phyloP scores from a whole-genome alignment of 2,329 filamentous ascomycete genomes.

The Neurospora crassa region DNA sequence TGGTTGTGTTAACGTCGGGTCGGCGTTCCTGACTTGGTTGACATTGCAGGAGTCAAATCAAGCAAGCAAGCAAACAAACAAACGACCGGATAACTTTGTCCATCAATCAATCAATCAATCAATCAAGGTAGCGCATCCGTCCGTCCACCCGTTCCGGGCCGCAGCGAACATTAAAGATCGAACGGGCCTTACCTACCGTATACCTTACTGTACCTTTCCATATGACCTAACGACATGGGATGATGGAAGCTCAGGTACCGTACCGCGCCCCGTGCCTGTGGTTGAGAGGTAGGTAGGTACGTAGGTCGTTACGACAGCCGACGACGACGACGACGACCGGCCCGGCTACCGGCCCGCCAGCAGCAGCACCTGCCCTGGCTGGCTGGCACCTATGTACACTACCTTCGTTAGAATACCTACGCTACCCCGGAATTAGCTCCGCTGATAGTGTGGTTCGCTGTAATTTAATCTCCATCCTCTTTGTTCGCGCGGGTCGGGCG shows the following conservation, averaged over 20 bases:
- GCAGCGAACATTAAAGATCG: neutral
- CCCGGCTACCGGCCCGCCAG: neutral
- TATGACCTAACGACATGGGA: too few relatives aligned
- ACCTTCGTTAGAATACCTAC: too few relatives aligned
- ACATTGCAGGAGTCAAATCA: neutral
- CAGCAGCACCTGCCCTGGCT: neutral
- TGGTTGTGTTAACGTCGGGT: too few relatives aligned
- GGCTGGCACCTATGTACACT: too few relatives aligned
- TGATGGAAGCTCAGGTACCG: too few relatives aligned
- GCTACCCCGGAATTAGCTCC: neutral
- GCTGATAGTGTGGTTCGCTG: neutral
- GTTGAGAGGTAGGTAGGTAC: neutral
- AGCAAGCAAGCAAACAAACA: neutral
- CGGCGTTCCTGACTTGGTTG: neutral
- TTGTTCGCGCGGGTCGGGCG: neutral
- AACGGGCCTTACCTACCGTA: too few relatives aligned
- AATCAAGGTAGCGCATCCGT: neutral
- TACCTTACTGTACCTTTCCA: too few relatives aligned
- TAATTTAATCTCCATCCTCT: neutral
- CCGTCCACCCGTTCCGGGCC: neutral
- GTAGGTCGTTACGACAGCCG: too few relatives aligned
- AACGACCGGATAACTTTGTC: too few relatives aligned
- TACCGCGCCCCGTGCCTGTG: too few relatives aligned
- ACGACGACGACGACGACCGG: neutral
- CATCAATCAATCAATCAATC: neutral